Base-by-base conservation (phyloP, 306 rosid species). In the Chamaecrista fasciculata region DNA sequence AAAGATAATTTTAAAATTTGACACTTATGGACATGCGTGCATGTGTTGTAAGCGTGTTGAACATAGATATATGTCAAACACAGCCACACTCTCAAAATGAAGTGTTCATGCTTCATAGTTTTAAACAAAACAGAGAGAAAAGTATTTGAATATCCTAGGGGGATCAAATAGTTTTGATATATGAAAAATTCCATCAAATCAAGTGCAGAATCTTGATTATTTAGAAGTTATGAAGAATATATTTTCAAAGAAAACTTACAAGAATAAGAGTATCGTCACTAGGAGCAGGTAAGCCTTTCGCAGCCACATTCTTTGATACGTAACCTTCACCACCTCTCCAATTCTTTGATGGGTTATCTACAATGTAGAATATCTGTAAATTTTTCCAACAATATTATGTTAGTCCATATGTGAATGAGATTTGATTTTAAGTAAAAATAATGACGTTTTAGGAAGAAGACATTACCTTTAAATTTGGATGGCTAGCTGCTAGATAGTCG, bases 291-390 rank as follows among this genome's bases (percentile, higher is more conserved):
- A 95, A 86, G 84, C 97, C 96, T 87, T 95, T 95, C 69, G 71
- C 48, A 53, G 69, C 90, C 83, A 91, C 81, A 68, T 91, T 97
- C 86, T 84, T 87, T 33, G 99, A 86, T 84, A 95, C 77, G 76
- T 64, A 80, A 64, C 99, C 99, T 61, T 76, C 81, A 25, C 99
- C 99, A 67, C 97, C 99, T 75, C 77, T 89, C 99, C 99, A 95
- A 65, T 47, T 91, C 78, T 84, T 83, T 10, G 97, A 67, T 34
- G 99, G 96, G 64, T 84, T 86, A 75, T 89, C 92, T 10, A 95
- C 97, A 0, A 91, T 89, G 79, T 89, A 95, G 81, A 76, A 91
- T 67, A 89, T 48, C 99, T 91, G 88, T 48, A 40, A 34, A 65
- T 74, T 61, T 77, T 72, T 11, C 57, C 33, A 25, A 31, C 21